Evolutionary conservation across 306 rosid species (phyloP).

Genomic region (Quercus agrifolia): DNA sequence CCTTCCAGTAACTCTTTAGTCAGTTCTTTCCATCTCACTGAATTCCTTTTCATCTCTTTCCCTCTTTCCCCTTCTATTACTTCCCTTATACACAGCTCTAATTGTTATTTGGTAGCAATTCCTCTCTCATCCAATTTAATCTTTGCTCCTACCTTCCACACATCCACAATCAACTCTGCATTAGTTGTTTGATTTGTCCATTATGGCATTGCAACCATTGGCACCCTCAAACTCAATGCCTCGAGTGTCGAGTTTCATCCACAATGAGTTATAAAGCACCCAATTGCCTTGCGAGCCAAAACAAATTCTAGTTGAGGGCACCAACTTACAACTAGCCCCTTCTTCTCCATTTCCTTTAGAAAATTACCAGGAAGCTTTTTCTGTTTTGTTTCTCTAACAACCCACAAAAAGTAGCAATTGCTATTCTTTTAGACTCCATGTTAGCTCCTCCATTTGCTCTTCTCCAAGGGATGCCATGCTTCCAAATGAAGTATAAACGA

Average conservation of each 20-base stretch:
- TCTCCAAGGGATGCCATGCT: neutral
- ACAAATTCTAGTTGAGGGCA: neutral
- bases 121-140: neutral
- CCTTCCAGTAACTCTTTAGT: constrained; percentile 4
- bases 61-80: constrained; percentile 10
- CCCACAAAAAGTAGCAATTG: neutral
- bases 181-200: constrained; percentile 12
- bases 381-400: too few species aligned
- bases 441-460: constrained; percentile 8
- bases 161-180: neutral
- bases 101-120: neutral
- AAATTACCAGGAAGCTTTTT: too few species aligned
- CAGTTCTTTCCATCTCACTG: neutral
- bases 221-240: constrained; percentile 6
- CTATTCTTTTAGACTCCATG: neutral
- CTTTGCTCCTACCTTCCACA: constrained; percentile 10
- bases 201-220: constrained; percentile 10
- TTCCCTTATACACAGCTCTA: neutral
- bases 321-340: too few species aligned
- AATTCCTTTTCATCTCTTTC: neutral
- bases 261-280: constrained; percentile 5
- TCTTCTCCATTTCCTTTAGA: too few species aligned
- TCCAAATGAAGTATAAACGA: neutral
- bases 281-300: neutral
- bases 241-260: constrained; percentile 14